Conservation (phyloP, 2,329 filamentous ascomycete species). For the Exophiala xenobiotica region DNA sequence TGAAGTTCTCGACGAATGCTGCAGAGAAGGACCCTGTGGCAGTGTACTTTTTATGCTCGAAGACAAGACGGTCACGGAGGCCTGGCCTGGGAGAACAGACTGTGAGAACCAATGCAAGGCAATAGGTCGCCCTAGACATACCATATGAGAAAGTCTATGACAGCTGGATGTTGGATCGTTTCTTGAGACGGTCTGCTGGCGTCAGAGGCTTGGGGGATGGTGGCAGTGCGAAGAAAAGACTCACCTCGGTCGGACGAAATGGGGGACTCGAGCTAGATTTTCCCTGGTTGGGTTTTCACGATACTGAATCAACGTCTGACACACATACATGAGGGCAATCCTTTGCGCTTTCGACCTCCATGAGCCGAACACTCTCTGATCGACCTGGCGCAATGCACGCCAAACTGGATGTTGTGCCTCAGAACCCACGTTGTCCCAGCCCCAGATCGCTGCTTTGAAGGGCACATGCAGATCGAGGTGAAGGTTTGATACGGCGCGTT, state of each 20-base stretch:
- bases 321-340: conserved; percentile 30
- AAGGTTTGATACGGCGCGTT: conserved; percentile 6
- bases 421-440: conserved; percentile 27
- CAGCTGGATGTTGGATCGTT: conserved; percentile 28
- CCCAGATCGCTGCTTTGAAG: conserved; percentile 28
- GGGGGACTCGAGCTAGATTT: conserved; percentile 27
- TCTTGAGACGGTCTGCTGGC: conserved; percentile 25
- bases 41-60: conserved; percentile 29
- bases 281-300: conserved; percentile 26
- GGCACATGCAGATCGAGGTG: conserved; percentile 25
- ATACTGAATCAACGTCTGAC: conserved; percentile 26
- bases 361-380: conserved; percentile 28
- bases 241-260: conserved; percentile 23
- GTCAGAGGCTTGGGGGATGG: too few relatives aligned
- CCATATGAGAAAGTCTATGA: conserved; percentile 30
- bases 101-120: background rate
- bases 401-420: conserved; percentile 27
- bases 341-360: conserved; percentile 28
- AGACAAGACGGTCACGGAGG: conserved; percentile 28
- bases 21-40: conserved; percentile 25
- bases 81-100: conserved; percentile 16
- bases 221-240: background rate
- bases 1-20: conserved; percentile 28
- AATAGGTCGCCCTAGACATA: conserved; percentile 2
- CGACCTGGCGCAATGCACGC: conserved; percentile 25